Evolutionary conservation across 257 asterid genomes (phyloP).

Genomic region (Verbena officinalis): DNA sequence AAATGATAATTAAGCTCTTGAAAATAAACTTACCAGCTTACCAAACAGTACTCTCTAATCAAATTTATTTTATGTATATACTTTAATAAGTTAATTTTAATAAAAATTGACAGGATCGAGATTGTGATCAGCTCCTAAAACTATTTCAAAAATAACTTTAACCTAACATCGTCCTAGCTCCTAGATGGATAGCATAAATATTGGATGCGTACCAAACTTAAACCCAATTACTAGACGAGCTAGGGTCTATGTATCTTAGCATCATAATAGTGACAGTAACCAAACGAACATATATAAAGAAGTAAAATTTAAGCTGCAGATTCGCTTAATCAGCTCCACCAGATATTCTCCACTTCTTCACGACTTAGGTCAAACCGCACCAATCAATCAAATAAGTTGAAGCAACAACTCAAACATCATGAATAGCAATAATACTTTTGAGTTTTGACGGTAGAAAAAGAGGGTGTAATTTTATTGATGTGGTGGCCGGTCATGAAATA

Average conservation of each 20-base stretch:
- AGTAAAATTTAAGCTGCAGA: not conserved
- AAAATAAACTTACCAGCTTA: too few relatives aligned
- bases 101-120: too few relatives aligned
- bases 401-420: not conserved
- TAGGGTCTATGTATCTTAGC: not conserved
- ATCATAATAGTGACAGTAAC: not conserved
- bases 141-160: too few relatives aligned
- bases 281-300: not conserved
- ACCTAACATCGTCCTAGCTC: too few relatives aligned
- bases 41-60: too few relatives aligned
- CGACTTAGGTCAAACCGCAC: not conserved
- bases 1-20: too few relatives aligned
- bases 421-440: too few relatives aligned
- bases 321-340: not conserved
- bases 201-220: not conserved
- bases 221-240: not conserved
- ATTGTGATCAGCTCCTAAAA: too few relatives aligned
- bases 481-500: too few relatives aligned
- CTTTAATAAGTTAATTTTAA: too few relatives aligned
- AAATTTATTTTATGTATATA: too few relatives aligned
- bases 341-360: not conserved
- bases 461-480: not conserved
- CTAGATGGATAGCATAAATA: too few relatives aligned
- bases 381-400: conserved; percentile 3
- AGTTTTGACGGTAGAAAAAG: not conserved